Evolutionary conservation across 257 asterid species (phyloP).

Genomic region (Rhazya stricta): DNA sequence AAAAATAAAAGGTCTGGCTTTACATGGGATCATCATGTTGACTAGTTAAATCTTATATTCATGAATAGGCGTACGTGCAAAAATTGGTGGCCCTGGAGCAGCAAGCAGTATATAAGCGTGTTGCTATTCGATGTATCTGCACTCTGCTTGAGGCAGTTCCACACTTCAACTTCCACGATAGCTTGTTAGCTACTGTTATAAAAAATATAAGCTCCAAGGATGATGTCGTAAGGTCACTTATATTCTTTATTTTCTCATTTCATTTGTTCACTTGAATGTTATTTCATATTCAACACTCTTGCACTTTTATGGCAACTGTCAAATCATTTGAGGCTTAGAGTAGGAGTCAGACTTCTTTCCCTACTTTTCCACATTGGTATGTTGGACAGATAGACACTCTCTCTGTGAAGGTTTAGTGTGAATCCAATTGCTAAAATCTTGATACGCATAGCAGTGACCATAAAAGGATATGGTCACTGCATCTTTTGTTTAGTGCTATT

Average conservation of each 20-base stretch:
- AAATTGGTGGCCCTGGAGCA: constrained; percentile 69
- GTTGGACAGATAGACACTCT: background rate
- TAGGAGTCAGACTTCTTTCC: background rate
- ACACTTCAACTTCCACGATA: constrained; percentile 82
- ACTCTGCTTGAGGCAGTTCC: constrained; percentile 81
- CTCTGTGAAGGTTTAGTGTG: background rate
- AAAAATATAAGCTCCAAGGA: constrained; percentile 72
- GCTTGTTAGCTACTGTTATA: constrained; percentile 67
- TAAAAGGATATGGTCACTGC: background rate
- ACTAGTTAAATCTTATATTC: constrained; percentile 17
- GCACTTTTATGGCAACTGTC: background rate
- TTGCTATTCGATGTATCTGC: constrained; percentile 81
- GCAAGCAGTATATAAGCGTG: constrained; percentile 53
- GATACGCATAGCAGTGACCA: background rate
- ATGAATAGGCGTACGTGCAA: constrained; percentile 67
- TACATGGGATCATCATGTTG: constrained; percentile 17
- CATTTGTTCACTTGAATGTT: background rate
- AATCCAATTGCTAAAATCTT: background rate
- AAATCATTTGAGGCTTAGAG: background rate
- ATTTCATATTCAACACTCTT: background rate
- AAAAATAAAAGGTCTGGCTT: no score
- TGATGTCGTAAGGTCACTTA: constrained; percentile 64
- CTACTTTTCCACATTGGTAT: constrained; percentile 4
- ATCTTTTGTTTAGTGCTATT: background rate
- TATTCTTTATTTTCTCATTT: constrained; percentile 6